Evolutionary conservation across 164 flowering plant species (phyloP).

Genomic region (Houttuynia cordata): DNA sequence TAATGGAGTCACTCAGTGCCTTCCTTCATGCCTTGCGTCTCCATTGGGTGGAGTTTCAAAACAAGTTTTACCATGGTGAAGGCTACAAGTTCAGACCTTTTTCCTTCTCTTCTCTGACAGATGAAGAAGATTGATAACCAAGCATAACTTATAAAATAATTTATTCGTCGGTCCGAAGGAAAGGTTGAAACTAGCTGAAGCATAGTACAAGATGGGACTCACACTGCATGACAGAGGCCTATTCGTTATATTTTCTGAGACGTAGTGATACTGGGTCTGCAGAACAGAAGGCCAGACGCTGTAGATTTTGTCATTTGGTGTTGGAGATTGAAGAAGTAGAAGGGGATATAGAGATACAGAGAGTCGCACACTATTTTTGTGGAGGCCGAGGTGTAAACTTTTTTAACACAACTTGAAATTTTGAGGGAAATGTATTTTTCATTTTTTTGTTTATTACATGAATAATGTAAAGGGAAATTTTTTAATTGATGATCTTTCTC

Average conservation of each 20-base stretch:
- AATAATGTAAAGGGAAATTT: too few relatives aligned
- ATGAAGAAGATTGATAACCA: constrained; percentile 55
- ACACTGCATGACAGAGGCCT: not conserved
- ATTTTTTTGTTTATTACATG: not conserved
- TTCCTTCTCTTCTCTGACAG: constrained; percentile 50
- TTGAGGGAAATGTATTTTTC: not conserved
- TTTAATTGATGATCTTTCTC: too few relatives aligned
- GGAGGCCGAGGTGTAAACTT: not conserved
- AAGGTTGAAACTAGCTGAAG: not conserved
- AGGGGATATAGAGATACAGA: not conserved
- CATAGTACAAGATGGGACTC: constrained; percentile 3
- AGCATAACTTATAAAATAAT: not conserved
- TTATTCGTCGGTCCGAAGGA: not conserved
- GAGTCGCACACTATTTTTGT: not conserved
- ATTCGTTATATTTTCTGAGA: not conserved
- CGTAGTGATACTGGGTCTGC: not conserved
- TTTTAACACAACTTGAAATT: not conserved
- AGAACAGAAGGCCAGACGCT: not conserved
- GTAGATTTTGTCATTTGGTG: not conserved
- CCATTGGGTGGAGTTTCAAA: constrained; percentile 89
- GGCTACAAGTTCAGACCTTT: constrained; percentile 89
- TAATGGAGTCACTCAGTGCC: constrained; percentile 96
- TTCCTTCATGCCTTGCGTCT: constrained; percentile 93
- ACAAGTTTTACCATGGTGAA: constrained; percentile 81
- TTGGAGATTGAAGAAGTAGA: not conserved